These are phyloP conservation scores for Beauveria pseudobassiana DNA, from an alignment of 2,329 filamentous ascomycete genomes.

Conservation along the genomic window DNA sequence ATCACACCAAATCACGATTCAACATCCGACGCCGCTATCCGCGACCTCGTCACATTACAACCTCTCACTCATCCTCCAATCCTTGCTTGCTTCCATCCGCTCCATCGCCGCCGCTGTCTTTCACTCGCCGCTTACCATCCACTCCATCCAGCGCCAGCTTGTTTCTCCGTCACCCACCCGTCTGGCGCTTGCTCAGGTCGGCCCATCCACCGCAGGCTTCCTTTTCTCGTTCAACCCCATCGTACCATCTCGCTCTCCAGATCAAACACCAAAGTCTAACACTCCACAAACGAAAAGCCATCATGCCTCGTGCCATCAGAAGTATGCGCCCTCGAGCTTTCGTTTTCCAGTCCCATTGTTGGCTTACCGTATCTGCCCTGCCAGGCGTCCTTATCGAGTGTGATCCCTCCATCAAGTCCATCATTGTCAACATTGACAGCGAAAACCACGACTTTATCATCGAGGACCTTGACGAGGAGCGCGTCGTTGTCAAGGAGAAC, in stretches of 20 bases:
- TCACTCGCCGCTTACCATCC: too few species aligned
- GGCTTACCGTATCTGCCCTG: not conserved
- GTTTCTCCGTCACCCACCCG: not conserved
- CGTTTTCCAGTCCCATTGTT: not conserved
- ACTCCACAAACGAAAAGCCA: not conserved
- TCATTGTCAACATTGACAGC: slow-evolving; percentile 70
- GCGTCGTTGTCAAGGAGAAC: slow-evolving; percentile 66
- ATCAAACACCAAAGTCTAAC: not conserved
- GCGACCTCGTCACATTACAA: not conserved
- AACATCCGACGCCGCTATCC: not conserved
- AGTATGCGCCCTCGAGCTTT: slow-evolving; percentile 51
- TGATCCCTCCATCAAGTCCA: slow-evolving; percentile 81
- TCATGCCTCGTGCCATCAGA: slow-evolving; percentile 5
- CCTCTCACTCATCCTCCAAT: not conserved
- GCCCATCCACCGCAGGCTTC: not conserved
- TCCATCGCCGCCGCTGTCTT: not conserved
- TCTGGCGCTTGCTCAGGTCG: not conserved
- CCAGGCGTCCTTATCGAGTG: slow-evolving; percentile 69
- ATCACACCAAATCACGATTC: not conserved
- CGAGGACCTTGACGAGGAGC: slow-evolving; percentile 71
- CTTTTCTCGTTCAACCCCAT: not conserved
- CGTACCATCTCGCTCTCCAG: not conserved
- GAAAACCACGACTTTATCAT: slow-evolving; percentile 67
- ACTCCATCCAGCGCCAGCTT: not conserved
- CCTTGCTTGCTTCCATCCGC: not conserved